Conservation (phyloP, 2,329 filamentous ascomycete species). For the Bipolaris zeicola region DNA sequence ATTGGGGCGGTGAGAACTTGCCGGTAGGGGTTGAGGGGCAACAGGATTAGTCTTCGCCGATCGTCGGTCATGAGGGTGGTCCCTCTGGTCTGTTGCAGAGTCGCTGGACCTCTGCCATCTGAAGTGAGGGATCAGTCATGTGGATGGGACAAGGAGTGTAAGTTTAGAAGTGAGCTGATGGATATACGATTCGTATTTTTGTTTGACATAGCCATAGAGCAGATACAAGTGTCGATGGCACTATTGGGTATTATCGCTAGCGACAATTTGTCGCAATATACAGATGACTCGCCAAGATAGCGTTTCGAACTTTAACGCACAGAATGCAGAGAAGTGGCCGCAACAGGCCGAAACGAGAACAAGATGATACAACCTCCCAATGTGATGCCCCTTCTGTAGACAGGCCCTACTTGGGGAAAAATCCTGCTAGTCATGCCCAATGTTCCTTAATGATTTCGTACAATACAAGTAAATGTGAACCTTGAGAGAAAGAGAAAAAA, state of each 20-base stretch:
- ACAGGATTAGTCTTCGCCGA: slow-evolving; percentile 11
- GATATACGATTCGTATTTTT: slow-evolving; percentile 4
- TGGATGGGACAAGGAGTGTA: neutral
- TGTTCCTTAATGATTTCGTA: slow-evolving; percentile 16
- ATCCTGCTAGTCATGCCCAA: slow-evolving; percentile 20
- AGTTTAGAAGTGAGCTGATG: neutral
- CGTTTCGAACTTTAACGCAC: slow-evolving; percentile 13
- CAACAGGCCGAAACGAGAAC: slow-evolving; percentile 8
- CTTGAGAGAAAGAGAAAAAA: neutral
- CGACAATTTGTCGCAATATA: slow-evolving; percentile 13
- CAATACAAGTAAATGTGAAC: slow-evolving; percentile 8
- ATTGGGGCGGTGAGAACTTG: slow-evolving; percentile 11
- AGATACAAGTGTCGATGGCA: slow-evolving; percentile 14
- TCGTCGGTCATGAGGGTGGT: slow-evolving; percentile 1
- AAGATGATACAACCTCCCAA: neutral
- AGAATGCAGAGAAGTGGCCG: slow-evolving; percentile 2
- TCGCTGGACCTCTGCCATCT: neutral
- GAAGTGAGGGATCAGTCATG: slow-evolving; percentile 1
- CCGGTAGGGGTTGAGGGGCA: slow-evolving; percentile 1
- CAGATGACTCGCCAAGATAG: slow-evolving; percentile 6
- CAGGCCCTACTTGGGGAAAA: slow-evolving; percentile 19
- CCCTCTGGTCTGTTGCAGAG: neutral
- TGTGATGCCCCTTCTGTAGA: slow-evolving; percentile 3
- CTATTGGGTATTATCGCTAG: slow-evolving; percentile 19
- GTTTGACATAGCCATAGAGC: slow-evolving; percentile 3